Conservation (phyloP, 352 stramenopile species). For the Phytophthora aleatoria region DNA sequence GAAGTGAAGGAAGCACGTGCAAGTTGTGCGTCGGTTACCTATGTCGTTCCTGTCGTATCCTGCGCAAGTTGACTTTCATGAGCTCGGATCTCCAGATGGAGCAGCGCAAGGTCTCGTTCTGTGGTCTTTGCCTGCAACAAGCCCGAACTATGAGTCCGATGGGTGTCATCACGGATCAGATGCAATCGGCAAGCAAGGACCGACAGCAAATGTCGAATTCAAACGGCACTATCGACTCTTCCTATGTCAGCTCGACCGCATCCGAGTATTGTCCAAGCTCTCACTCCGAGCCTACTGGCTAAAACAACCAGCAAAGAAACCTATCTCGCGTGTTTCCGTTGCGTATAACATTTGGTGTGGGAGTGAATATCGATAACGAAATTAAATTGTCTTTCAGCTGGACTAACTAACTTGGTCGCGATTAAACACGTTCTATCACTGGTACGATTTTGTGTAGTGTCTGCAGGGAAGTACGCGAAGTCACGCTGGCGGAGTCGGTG, state of each 20-base stretch:
- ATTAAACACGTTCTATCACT: no score
- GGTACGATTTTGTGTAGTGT: no score
- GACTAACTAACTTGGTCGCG: no score
- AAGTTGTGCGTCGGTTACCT: slow-evolving; percentile 41
- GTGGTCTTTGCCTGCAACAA: slow-evolving; percentile 31
- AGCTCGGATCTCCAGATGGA: slow-evolving; percentile 19
- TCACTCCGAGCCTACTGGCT: not conserved
- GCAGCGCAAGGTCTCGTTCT: slow-evolving; percentile 36
- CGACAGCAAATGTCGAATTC: not conserved
- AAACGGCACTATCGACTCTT: not conserved
- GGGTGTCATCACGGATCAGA: not conserved
- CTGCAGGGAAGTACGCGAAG: no score
- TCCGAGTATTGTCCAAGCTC: not conserved
- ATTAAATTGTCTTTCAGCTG: no score
- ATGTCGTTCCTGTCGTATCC: slow-evolving; percentile 43
- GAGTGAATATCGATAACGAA: no score
- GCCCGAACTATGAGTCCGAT: slow-evolving; percentile 25
- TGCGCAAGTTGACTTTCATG: slow-evolving; percentile 36
- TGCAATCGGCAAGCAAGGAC: not conserved
- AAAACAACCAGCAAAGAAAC: not conserved
- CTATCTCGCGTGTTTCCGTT: no score
- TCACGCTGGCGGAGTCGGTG: no score
- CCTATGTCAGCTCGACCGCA: not conserved
- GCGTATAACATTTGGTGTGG: no score
- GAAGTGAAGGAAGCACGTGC: slow-evolving; percentile 29